These are phyloP conservation scores for Tagetes erecta DNA, from an alignment of 129 eudicot species.

Conservation along the genomic window DNA sequence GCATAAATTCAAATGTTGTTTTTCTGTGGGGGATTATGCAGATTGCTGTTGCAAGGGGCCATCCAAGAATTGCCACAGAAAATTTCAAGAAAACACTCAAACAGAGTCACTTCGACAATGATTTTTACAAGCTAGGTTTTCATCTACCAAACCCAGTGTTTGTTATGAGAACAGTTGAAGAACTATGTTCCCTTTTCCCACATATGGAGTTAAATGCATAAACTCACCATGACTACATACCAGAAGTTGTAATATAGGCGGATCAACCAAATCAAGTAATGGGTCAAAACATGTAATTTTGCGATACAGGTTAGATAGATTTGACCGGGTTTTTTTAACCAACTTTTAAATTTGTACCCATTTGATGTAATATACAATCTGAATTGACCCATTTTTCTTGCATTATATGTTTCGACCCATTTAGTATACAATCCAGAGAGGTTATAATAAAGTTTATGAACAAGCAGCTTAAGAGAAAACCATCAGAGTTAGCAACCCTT, in stretches of 20 bases:
- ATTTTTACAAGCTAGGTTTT: constrained; percentile 50
- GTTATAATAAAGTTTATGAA: neutral
- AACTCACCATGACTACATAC: constrained; percentile 1
- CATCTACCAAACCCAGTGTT: constrained; percentile 60
- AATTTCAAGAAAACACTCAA: constrained; percentile 56
- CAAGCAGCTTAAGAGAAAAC: neutral
- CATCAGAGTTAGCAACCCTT: neutral
- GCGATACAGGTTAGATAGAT: neutral
- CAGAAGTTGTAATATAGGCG: neutral
- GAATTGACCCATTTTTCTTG: neutral
- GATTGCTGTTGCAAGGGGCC: constrained; percentile 77
- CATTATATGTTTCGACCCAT: neutral
- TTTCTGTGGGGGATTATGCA: constrained; percentile 22
- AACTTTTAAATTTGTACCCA: neutral
- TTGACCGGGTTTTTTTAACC: neutral
- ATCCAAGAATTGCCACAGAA: constrained; percentile 54
- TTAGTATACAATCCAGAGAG: neutral
- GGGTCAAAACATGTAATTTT: neutral
- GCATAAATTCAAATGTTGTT: constrained; percentile 1
- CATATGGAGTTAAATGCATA: neutral
- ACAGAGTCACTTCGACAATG: constrained; percentile 44
- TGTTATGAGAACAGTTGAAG: constrained; percentile 53
- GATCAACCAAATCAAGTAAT: neutral
- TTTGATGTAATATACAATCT: neutral
- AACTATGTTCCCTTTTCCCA: constrained; percentile 40